phyloP scores from a whole-genome alignment of 495 filamentous ascomycete genomes.

The Cenococcum geophilum region DNA sequence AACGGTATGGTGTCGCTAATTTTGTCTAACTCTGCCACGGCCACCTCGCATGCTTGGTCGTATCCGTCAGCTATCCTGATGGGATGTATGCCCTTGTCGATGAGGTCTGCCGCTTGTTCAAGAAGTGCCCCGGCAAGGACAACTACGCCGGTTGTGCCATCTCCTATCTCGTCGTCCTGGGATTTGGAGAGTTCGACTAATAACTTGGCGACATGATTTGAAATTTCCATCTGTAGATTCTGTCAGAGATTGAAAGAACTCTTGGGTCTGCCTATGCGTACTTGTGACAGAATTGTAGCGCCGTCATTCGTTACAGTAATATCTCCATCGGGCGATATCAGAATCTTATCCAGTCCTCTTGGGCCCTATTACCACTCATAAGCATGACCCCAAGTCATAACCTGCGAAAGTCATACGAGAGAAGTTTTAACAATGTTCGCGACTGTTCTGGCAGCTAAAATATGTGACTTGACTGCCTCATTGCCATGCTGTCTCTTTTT shows the following conservation, averaged over 20 bases:
- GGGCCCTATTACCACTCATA: constrained; percentile 57
- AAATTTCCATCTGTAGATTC: constrained; percentile 77
- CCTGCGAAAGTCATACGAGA: constrained; percentile 42
- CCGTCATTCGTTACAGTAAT: constrained; percentile 99
- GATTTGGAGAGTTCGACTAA: constrained; percentile 98
- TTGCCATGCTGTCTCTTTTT: constrained; percentile 96
- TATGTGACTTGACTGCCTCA: constrained; percentile 96
- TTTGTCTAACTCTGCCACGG: constrained; percentile 80
- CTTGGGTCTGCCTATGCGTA: constrained; percentile 31
- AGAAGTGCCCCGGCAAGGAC: constrained; percentile 91
- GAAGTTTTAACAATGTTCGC: constrained; percentile 97
- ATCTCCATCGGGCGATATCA: constrained; percentile 97
- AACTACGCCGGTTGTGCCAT: constrained; percentile 96
- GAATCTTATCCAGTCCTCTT: constrained; percentile 95
- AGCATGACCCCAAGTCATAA: constrained; percentile 17
- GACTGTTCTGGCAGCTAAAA: constrained; percentile 90
- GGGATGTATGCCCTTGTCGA: constrained; percentile 99
- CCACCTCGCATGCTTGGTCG: constrained; percentile 94
- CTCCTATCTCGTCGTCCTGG: constrained; percentile 97
- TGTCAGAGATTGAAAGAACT: neutral
- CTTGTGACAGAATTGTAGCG: constrained; percentile 89
- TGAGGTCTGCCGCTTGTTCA: constrained; percentile 95
- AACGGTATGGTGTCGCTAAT: constrained; percentile 92
- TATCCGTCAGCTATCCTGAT: constrained; percentile 98
- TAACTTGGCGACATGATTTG: constrained; percentile 95